Conservation (phyloP, 2,329 filamentous ascomycete species). For the Nemania diffusa region DNA sequence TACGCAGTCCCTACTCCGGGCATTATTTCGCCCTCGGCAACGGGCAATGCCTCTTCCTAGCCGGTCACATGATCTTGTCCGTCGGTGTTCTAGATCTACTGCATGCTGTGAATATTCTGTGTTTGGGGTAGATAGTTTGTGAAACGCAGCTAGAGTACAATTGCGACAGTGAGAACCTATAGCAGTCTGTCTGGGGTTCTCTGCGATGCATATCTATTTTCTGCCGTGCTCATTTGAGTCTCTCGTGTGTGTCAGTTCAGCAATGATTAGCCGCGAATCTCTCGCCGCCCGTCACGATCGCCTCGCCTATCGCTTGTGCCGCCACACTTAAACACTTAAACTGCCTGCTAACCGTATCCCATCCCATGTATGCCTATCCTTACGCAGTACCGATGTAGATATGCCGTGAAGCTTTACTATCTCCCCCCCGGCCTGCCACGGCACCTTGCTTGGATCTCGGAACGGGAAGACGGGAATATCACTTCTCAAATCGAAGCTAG, state of each 20-base stretch:
- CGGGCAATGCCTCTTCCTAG: background rate
- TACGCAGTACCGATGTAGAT: background rate
- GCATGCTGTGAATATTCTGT: slow-evolving; percentile 17
- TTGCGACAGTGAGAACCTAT: slow-evolving; percentile 13
- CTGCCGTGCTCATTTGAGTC: slow-evolving; percentile 18
- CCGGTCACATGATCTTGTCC: slow-evolving; percentile 31
- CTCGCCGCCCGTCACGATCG: slow-evolving; percentile 25
- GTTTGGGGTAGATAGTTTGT: slow-evolving; percentile 22
- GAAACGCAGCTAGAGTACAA: slow-evolving; percentile 24
- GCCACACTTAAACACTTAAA: slow-evolving; percentile 26
- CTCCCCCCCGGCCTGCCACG: slow-evolving; percentile 21
- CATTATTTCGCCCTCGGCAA: slow-evolving; percentile 22
- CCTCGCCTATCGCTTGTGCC: slow-evolving; percentile 40
- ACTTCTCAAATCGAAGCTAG: slow-evolving; percentile 45
- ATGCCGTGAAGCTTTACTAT: slow-evolving; percentile 32
- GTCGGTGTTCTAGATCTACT: slow-evolving; percentile 15
- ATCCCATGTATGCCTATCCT: slow-evolving; percentile 10
- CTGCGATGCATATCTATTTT: slow-evolving; percentile 1
- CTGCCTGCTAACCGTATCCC: background rate
- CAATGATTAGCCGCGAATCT: slow-evolving; percentile 21
- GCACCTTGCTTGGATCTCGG: slow-evolving; percentile 42
- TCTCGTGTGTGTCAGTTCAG: slow-evolving; percentile 1
- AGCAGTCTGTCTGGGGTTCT: background rate
- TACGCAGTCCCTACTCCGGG: background rate
- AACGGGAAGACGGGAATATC: slow-evolving; percentile 45